Conservation (phyloP, 306 rosid species). For the Ormosia semicastrata region DNA sequence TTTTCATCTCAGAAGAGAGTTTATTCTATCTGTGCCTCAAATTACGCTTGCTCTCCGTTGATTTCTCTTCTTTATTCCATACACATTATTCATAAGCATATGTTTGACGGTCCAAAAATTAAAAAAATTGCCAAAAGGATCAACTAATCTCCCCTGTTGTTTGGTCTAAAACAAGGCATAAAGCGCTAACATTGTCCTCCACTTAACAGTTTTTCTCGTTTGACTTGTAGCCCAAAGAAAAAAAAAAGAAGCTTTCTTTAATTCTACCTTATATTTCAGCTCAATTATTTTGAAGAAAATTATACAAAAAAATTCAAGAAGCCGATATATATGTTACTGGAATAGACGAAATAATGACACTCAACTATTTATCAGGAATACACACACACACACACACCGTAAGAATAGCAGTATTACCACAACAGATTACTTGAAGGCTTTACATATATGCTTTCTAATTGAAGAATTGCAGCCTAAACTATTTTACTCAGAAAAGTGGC, state of each 20-base stretch:
- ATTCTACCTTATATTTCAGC: background rate
- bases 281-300: background rate
- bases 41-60: slow-evolving; percentile 4
- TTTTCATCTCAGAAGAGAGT: background rate
- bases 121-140: background rate
- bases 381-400: too few species aligned
- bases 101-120: background rate
- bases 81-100: background rate
- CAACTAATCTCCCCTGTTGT: background rate
- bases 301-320: too few species aligned
- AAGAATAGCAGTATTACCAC: too few species aligned
- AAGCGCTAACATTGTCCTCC: background rate
- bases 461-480: background rate
- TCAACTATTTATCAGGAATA: too few species aligned
- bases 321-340: too few species aligned
- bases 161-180: background rate
- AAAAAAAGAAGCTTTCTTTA: background rate
- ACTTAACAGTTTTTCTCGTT: background rate
- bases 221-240: background rate
- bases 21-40: background rate
- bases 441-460: background rate
- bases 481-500: slow-evolving; percentile 13
- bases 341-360: too few species aligned
- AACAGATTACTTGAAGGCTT: too few species aligned
- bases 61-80: background rate